These are phyloP conservation scores for Trichaptum fuscoviolaceum DNA, from an alignment of 768 basidiomycete species.

Conservation along the genomic window DNA sequence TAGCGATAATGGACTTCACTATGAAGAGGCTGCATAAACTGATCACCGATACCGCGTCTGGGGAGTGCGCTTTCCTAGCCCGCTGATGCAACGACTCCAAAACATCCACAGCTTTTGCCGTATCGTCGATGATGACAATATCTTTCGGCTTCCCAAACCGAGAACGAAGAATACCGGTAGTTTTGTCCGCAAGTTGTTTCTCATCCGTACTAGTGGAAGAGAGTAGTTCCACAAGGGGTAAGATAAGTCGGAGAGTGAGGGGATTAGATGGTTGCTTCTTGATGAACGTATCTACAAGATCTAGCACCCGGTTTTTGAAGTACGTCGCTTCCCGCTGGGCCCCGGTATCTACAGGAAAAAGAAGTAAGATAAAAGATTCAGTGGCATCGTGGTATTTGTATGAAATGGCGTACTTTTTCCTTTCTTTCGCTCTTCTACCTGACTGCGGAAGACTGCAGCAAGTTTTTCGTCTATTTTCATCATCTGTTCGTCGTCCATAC, in stretches of 20 bases:
- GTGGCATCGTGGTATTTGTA: background rate
- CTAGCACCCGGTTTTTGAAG: constrained; percentile 94
- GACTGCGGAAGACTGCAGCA: constrained; percentile 76
- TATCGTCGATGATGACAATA: constrained; percentile 39
- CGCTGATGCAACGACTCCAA: constrained; percentile 63
- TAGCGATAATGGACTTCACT: constrained; percentile 33
- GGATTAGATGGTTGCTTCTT: constrained; percentile 75
- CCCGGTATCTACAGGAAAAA: constrained; percentile 42
- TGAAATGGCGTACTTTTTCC: constrained; percentile 49
- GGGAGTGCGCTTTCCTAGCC: constrained; percentile 61
- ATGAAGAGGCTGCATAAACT: constrained; percentile 67
- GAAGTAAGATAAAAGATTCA: constrained; percentile 3
- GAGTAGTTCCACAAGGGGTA: constrained; percentile 75
- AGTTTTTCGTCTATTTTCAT: constrained; percentile 92
- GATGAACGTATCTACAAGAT: constrained; percentile 84
- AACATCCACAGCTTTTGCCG: constrained; percentile 39
- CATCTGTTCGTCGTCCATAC: constrained; percentile 98
- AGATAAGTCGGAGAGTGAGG: constrained; percentile 57
- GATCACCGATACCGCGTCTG: constrained; percentile 59
- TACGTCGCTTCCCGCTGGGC: constrained; percentile 86
- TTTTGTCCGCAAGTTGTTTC: constrained; percentile 84
- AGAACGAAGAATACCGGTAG: constrained; percentile 68
- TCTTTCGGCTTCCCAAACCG: constrained; percentile 76
- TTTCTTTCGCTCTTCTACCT: constrained; percentile 49
- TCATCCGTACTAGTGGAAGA: constrained; percentile 67